phyloP scores from a whole-genome alignment of 768 basidiomycete species.

The Gloeophyllum trabeum region DNA sequence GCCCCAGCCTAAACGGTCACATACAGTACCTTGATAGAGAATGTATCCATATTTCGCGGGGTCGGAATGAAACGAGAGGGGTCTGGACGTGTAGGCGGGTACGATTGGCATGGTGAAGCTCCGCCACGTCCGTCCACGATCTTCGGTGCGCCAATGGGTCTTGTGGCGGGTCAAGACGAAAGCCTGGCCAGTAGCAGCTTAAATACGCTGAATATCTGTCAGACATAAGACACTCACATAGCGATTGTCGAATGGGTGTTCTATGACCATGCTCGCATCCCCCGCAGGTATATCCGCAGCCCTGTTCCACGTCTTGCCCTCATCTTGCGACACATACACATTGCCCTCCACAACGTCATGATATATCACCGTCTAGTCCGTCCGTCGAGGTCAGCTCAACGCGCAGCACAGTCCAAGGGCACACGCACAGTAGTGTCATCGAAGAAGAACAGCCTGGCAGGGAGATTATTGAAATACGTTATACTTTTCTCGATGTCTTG shows the following conservation, averaged over 20 bases:
- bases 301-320: constrained; percentile 64
- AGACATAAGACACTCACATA: constrained; percentile 34
- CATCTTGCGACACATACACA: constrained; percentile 73
- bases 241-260: constrained; percentile 78
- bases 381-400: neutral
- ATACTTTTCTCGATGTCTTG: constrained; percentile 38
- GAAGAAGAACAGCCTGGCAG: constrained; percentile 79
- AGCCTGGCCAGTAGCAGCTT: constrained; percentile 54
- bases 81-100: constrained; percentile 46
- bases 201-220: constrained; percentile 1
- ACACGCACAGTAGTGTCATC: constrained; percentile 75
- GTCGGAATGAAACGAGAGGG: constrained; percentile 84
- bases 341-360: constrained; percentile 63
- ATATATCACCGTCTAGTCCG: constrained; percentile 66
- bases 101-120: constrained; percentile 56
- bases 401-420: neutral
- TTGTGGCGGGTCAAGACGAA: constrained; percentile 71
- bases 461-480: constrained; percentile 57
- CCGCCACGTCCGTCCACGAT: constrained; percentile 84
- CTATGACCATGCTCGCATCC: constrained; percentile 59
- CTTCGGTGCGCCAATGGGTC: constrained; percentile 80
- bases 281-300: constrained; percentile 44
- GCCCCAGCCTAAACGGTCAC: constrained; percentile 43
- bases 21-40: constrained; percentile 67
- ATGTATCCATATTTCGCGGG: constrained; percentile 59